Base-by-base conservation (phyloP, 2,329 filamentous ascomycete species). In the Fusarium sp. region DNA sequence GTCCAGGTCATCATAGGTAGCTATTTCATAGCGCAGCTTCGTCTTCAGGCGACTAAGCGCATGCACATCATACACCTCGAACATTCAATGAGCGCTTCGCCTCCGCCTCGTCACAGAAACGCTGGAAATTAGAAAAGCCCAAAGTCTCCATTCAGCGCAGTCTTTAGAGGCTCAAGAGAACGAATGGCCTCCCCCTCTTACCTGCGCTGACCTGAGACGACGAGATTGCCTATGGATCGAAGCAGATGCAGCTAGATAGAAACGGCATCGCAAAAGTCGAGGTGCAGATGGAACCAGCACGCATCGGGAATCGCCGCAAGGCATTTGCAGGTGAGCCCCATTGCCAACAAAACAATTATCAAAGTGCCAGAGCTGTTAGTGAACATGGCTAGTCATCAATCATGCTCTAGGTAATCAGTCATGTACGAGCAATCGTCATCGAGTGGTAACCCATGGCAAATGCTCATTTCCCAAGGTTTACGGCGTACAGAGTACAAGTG, bases 241-340 rank as follows among this genome's bases (percentile, higher is more conserved):
- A 50, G 44, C 49, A 69, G 64, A 66, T 65, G 66, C 66, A 45
- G 64, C 68, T 70, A 70, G 61, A 60, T 45, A 65, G 56, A 70
- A 59, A 56, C 58, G 64, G 58, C 57, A 53, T 69, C 51, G 61
- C 52, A 58, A 57, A 40, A 54, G 55, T 62, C 65, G 54, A 68
- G 53, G 48, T 56, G 57, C 62, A 61, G 55, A 66, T 68, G 56
- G 51, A 36, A 39, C 61, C 43, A 64, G 45, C 38, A 48, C 61
- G 58, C 28, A 60, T 60, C 60, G 34, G 61, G 58, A 42, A 63
- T 64, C 61, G 66, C 57, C 19, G 24, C 48, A 9, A 53, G 43
- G 39, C 38, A 49, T 59, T 19, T 32, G 38, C 32, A 44, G 34
- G 43, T 59, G 47, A 59, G 56, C 54, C 54, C 56, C 56, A 46